Conservation (phyloP, 2,329 filamentous ascomycete species). For the Aspergillus piperis region DNA sequence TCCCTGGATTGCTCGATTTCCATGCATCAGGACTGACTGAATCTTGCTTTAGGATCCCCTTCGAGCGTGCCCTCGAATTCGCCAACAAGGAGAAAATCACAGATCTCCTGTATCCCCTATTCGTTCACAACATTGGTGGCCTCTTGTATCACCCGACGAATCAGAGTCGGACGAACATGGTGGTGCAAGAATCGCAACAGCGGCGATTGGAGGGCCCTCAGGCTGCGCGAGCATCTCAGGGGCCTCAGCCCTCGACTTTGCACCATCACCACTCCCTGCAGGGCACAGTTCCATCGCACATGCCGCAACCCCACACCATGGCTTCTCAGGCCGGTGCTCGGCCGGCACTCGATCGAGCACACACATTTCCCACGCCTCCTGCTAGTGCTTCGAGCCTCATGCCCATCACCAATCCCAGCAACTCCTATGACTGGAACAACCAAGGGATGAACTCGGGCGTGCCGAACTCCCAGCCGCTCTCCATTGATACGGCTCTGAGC, state of each 20-base stretch:
- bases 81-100: constrained; percentile 99
- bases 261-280: constrained; percentile 68
- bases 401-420: constrained; percentile 71
- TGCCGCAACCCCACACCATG: constrained; percentile 68
- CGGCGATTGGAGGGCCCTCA: constrained; percentile 65
- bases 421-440: constrained; percentile 75
- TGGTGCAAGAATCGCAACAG: constrained; percentile 80
- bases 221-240: constrained; percentile 58
- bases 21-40: constrained; percentile 11
- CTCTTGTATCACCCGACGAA: constrained; percentile 88
- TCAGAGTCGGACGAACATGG: constrained; percentile 75
- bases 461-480: constrained; percentile 69
- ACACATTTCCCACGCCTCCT: constrained; percentile 92
- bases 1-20: too few relatives aligned
- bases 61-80: constrained; percentile 95
- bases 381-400: constrained; percentile 88
- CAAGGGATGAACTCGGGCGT: constrained; percentile 63
- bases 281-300: constrained; percentile 58
- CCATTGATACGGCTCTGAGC: constrained; percentile 77
- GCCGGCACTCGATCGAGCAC: constrained; percentile 77
- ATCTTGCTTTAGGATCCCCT: constrained; percentile 74
- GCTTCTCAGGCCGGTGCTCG: constrained; percentile 63
- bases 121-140: constrained; percentile 95
- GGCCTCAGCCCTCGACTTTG: constrained; percentile 64
- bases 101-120: constrained; percentile 88